These are phyloP conservation scores for Steccherinum ochraceum DNA, from an alignment of 768 basidiomycete species.

Conservation along the genomic window DNA sequence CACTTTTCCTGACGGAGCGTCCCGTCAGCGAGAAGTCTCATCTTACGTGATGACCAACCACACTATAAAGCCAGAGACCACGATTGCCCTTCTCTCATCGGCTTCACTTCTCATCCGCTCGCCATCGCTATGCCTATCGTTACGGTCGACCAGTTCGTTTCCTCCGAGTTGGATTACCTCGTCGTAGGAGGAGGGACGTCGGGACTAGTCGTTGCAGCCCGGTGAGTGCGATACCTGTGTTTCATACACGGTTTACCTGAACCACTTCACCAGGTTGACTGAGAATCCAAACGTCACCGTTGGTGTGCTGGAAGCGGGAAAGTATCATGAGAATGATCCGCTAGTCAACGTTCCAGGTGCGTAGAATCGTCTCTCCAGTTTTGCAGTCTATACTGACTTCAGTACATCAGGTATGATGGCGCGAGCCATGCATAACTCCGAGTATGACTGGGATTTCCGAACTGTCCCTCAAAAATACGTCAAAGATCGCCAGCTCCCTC, in stretches of 20 bases:
- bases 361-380: background rate
- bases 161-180: constrained; percentile 10
- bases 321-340: constrained; percentile 10
- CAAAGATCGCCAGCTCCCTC: constrained; percentile 7
- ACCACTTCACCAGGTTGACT: constrained; percentile 17
- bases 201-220: constrained; percentile 10
- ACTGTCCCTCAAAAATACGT: constrained; percentile 11
- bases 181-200: constrained; percentile 14
- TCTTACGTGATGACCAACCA: too few species aligned
- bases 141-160: constrained; percentile 4
- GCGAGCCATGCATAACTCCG: constrained; percentile 8
- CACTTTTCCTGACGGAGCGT: too few species aligned
- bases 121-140: constrained; percentile 4
- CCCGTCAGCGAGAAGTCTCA: too few species aligned
- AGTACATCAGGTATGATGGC: constrained; percentile 5
- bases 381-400: background rate
- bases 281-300: constrained; percentile 21
- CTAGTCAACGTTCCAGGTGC: constrained; percentile 13
- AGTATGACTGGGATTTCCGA: constrained; percentile 15
- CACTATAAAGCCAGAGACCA: too few species aligned
- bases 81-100: too few species aligned
- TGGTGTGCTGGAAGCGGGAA: constrained; percentile 26
- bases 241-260: background rate
- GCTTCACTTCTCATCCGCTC: background rate
- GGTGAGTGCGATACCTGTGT: constrained; percentile 4